Base-by-base conservation (phyloP, 176 grass and related monocot genomes). In the Oryza australiensis region DNA sequence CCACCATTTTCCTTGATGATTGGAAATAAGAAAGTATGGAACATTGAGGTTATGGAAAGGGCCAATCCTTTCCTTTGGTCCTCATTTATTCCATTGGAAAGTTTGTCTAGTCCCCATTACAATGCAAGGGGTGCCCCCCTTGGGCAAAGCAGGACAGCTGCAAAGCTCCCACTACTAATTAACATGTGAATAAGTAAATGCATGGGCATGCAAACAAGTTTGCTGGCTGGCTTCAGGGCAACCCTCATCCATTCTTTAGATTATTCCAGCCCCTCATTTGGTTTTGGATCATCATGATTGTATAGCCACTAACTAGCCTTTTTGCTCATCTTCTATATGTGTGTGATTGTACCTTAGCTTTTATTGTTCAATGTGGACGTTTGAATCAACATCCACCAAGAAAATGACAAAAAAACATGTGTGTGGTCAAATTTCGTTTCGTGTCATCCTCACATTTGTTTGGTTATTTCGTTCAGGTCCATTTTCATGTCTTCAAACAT, bases 21-120 rank as follows among this genome's bases (percentile, higher is more conserved):
- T 83, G 73, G 73, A 65, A 34, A 83, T 42, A 83, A 66, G 42
- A 78, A 59, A 64, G 80, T 69, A 43, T 41, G 42, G 7, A 24
- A 32, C 77, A 80, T 32, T 74, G 45, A 80, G 60, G 74, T 57
- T 62, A 78, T 83, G 80, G 43, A 73, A 88, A 88, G 80, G 27
- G 34, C 60, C 74, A 73, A 83, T 66, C 32, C 43, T 88, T 87
- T 87, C 73, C 12, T 57, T 55, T 72, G 30, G 20, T 28, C 66
- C 57, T 66, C 48, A 34, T 66, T 33, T 83, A 46, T 88, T 79
- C 60, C 45, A 10, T 73, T 66, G 33, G 68, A 79, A 88, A 79
- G 73, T 57, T 77, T 78, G 73, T 51, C 57, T 30, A 32, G 20
- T 38, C 73, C 60, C 63, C 24, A 68, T 22, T 32, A 15, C 76